Evolutionary conservation across 306 rosid species (phyloP).

Genomic region (Cucurbita moschata): DNA sequence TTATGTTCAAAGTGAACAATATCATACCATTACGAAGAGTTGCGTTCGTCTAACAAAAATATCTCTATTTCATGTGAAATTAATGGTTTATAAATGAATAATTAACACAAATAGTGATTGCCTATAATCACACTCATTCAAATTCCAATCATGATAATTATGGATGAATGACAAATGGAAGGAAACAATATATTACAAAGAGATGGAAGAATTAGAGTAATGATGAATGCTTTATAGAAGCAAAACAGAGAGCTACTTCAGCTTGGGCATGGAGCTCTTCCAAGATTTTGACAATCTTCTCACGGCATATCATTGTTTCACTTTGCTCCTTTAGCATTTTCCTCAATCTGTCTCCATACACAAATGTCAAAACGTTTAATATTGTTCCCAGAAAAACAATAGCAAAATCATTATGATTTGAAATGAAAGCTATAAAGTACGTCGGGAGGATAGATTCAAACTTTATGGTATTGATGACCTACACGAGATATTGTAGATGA

Average conservation of each 20-base stretch:
- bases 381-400: neutral
- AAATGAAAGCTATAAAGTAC: neutral
- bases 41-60: no score
- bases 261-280: conserved; percentile 89
- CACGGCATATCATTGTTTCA: conserved; percentile 44
- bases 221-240: conserved; percentile 61
- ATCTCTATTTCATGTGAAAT: no score
- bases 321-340: conserved; percentile 47
- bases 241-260: conserved; percentile 87
- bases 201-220: neutral
- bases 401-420: neutral
- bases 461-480: neutral
- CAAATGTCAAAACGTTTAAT: neutral
- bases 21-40: no score
- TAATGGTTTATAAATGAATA: no score
- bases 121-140: no score
- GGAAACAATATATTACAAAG: neutral
- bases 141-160: no score
- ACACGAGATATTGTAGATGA: neutral
- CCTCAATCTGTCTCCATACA: conserved; percentile 46
- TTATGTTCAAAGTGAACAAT: no score
- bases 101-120: no score
- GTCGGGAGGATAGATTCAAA: neutral
- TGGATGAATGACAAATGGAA: neutral
- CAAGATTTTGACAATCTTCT: conserved; percentile 54